These are phyloP conservation scores for Macrolepiota albuminosa DNA, from an alignment of 768 basidiomycete genomes.

Conservation along the genomic window DNA sequence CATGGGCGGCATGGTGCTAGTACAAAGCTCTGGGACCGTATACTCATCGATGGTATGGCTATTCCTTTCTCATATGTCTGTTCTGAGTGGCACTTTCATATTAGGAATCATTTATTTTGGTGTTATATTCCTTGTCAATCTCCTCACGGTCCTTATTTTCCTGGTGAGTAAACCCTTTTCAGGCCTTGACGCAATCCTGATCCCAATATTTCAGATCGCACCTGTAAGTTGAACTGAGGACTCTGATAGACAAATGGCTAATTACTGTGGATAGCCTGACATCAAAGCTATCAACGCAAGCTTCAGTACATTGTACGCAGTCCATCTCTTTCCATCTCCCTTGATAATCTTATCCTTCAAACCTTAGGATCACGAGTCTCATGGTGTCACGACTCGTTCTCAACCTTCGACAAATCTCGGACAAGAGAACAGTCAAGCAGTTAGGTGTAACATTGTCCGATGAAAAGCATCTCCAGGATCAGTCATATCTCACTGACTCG, in stretches of 20 bases:
- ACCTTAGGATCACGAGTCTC: constrained; percentile 24
- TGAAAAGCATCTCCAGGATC: neutral
- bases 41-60: neutral
- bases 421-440: neutral
- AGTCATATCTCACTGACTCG: neutral
- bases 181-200: neutral
- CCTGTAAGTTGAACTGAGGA: neutral
- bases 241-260: neutral
- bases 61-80: neutral
- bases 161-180: neutral
- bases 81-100: neutral
- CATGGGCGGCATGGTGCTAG: neutral
- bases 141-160: constrained; percentile 2
- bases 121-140: constrained; percentile 1
- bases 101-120: constrained; percentile 3
- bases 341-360: neutral
- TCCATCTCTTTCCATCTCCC: neutral
- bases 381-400: constrained; percentile 34
- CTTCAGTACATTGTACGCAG: constrained; percentile 29
- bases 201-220: neutral
- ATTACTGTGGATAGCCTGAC: constrained; percentile 19
- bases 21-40: neutral
- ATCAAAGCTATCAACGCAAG: constrained; percentile 33
- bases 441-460: neutral
- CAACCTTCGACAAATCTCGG: constrained; percentile 20